Percentiles rank a stretch among this genome's conserved stretches.
phyloP scores from a whole-genome alignment of 352 stramenopile genomes.

The Phytopythium kandeliae region DNA sequence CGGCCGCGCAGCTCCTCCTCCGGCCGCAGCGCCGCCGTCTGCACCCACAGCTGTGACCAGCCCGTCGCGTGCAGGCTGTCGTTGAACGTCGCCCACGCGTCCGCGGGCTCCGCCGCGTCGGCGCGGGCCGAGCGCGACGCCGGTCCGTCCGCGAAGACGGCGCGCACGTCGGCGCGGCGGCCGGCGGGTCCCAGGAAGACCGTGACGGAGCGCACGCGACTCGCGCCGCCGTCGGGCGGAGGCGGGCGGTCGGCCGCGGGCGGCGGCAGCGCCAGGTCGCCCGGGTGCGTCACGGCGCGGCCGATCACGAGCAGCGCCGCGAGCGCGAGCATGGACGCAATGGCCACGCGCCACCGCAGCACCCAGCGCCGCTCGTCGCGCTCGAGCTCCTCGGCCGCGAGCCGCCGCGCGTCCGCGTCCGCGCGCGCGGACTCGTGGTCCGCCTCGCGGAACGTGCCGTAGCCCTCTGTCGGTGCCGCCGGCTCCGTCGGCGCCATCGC shows the following conservation, averaged over 20 bases:
- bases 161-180: background rate
- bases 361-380: background rate
- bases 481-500: background rate
- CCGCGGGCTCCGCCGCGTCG: background rate
- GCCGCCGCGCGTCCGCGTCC: background rate
- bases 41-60: slow-evolving; percentile 54
- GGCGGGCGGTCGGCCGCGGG: background rate
- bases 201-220: slow-evolving; percentile 3
- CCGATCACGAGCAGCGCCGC: slow-evolving; percentile 6
- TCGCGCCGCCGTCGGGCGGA: background rate
- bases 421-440: background rate
- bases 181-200: slow-evolving; percentile 2
- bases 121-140: background rate
- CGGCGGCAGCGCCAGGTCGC: background rate
- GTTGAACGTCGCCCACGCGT: slow-evolving; percentile 46
- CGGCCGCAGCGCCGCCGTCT: slow-evolving; percentile 19
- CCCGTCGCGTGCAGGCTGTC: slow-evolving; percentile 38
- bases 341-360: background rate
- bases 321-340: slow-evolving; percentile 6
- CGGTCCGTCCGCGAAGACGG: slow-evolving; percentile 1
- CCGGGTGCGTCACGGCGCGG: background rate
- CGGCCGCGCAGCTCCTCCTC: slow-evolving; percentile 8
- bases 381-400: too few species aligned
- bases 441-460: slow-evolving; percentile 5
- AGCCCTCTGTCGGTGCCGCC: background rate